A percentile compares a stretch with the other conserved stretches of the same genome.
These are phyloP conservation scores for Pelargonium cotyledonis DNA, from an alignment of 441 rosid species.

Conservation along the genomic window DNA sequence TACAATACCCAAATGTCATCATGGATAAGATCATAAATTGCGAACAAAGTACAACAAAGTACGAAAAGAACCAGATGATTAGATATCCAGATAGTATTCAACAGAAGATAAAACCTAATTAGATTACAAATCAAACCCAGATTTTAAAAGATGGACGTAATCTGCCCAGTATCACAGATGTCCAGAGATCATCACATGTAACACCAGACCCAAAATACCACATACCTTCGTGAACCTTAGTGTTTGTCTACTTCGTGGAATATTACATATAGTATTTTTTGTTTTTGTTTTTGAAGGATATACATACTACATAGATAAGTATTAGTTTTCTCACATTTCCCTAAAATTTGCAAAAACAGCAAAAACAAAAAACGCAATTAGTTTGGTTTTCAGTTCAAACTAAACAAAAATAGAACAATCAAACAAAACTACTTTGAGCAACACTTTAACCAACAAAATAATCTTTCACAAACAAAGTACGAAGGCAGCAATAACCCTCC, in stretches of 20 bases:
- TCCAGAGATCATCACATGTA: not conserved
- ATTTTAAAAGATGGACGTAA: too few relatives aligned
- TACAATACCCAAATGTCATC: too few relatives aligned
- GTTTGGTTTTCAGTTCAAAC: not conserved
- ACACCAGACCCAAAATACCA: not conserved
- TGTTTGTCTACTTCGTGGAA: not conserved
- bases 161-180: not conserved
- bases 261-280: too few relatives aligned
- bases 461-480: not conserved
- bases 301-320: too few relatives aligned
- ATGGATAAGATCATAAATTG: not conserved
- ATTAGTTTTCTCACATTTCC: not conserved
- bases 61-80: not conserved
- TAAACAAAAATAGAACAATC: not conserved
- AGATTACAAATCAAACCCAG: too few relatives aligned
- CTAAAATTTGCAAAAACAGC: not conserved
- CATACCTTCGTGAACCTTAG: not conserved
- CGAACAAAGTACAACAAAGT: not conserved
- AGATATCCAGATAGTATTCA: not conserved
- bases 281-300: too few relatives aligned
- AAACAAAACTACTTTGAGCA: not conserved
- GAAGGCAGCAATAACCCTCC: not conserved
- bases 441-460: not conserved
- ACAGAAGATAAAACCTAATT: not conserved
- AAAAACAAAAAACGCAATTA: not conserved